These are phyloP conservation scores for Fusarium nodosum DNA, from an alignment of 2,329 filamentous ascomycete genomes.

Conservation along the genomic window DNA sequence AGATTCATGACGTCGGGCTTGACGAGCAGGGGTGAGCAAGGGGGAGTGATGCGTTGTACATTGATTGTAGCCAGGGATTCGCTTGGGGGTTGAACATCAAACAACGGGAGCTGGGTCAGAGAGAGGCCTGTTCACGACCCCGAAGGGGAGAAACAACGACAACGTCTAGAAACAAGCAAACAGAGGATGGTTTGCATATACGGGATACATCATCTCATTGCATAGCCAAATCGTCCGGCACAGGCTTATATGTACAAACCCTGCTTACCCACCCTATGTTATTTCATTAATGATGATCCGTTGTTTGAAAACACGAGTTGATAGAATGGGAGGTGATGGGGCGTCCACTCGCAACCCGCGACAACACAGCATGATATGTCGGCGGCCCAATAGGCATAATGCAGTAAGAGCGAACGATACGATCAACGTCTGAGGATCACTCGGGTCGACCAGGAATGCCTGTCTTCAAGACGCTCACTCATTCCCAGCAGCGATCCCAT, in stretches of 20 bases:
- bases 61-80: constrained; percentile 33
- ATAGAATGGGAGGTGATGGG: constrained; percentile 37
- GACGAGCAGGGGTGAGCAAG: constrained; percentile 28
- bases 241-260: constrained; percentile 26
- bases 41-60: constrained; percentile 41
- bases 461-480: constrained; percentile 35
- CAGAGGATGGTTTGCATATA: constrained; percentile 11
- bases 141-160: constrained; percentile 44
- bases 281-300: constrained; percentile 27
- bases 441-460: constrained; percentile 45
- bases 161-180: constrained; percentile 34
- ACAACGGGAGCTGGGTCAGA: constrained; percentile 44
- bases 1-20: constrained; percentile 48
- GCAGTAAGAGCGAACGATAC: constrained; percentile 40
- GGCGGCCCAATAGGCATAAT: constrained; percentile 39
- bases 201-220: constrained; percentile 5
- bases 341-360: constrained; percentile 46
- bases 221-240: constrained; percentile 24
- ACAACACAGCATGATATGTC: constrained; percentile 40
- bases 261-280: constrained; percentile 20
- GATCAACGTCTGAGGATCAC: constrained; percentile 42
- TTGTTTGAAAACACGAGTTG: constrained; percentile 29
- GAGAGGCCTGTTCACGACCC: constrained; percentile 50
- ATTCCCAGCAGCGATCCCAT: constrained; percentile 30
- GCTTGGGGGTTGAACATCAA: constrained; percentile 40